Evolutionary conservation across 1,139 yeast genomes (phyloP).

Genomic region (Pichia terricola): DNA sequence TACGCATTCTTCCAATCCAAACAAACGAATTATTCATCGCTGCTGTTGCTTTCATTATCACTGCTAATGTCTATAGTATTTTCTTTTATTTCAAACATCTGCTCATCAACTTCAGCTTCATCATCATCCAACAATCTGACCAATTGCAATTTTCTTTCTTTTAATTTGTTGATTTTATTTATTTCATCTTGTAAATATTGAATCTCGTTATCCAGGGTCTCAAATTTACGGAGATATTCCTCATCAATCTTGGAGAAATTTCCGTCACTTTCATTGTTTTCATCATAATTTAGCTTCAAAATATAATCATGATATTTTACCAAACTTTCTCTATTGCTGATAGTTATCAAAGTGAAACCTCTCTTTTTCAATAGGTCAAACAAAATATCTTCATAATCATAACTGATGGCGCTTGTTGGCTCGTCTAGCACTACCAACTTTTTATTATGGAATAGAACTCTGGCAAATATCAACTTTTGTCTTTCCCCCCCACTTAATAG

Average conservation of each 20-base stretch:
- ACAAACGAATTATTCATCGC: too few relatives aligned
- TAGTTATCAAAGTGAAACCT: slow-evolving; percentile 71
- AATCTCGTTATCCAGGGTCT: slow-evolving; percentile 53
- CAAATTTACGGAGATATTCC: slow-evolving; percentile 17
- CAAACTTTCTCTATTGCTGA: slow-evolving; percentile 78
- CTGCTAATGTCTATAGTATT: too few relatives aligned
- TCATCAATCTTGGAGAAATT: slow-evolving; percentile 32
- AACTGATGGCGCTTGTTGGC: slow-evolving; percentile 86
- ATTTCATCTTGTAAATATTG: slow-evolving; percentile 48
- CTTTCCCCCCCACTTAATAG: slow-evolving; percentile 93
- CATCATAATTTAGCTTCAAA: slow-evolving; percentile 55
- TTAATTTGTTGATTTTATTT: slow-evolving; percentile 43
- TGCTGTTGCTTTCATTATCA: too few relatives aligned
- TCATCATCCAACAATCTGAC: slow-evolving; percentile 27
- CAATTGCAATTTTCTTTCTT: slow-evolving; percentile 34
- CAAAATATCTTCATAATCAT: slow-evolving; percentile 83
- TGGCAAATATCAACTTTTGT: slow-evolving; percentile 84
- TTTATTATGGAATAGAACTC: slow-evolving; percentile 75
- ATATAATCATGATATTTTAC: slow-evolving; percentile 73
- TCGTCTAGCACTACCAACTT: slow-evolving; percentile 82
- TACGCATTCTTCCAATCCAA: too few relatives aligned
- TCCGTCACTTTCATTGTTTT: slow-evolving; percentile 29
- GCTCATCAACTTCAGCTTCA: slow-evolving; percentile 7
- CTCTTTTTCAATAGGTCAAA: slow-evolving; percentile 67
- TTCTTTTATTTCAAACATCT: too few relatives aligned